Percentiles rank a stretch among this genome's conserved stretches.
phyloP scores from a whole-genome alignment of 2,329 filamentous ascomycete species.

The Fusarium floridanum region DNA sequence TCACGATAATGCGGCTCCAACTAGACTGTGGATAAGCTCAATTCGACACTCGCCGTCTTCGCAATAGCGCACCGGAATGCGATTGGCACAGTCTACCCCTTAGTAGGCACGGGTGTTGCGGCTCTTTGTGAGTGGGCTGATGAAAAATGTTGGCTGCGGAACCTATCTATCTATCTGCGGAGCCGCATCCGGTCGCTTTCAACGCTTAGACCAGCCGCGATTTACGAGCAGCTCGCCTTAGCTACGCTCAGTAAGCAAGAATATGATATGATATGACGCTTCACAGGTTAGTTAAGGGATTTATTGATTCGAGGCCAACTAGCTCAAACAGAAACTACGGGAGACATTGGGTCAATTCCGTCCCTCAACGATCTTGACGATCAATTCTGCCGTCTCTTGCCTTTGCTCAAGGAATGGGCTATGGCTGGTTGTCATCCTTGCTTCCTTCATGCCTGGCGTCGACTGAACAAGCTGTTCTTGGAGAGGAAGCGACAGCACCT shows the following conservation, averaged over 20 bases:
- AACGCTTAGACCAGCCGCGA: neutral
- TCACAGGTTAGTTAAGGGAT: neutral
- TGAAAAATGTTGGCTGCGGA: neutral
- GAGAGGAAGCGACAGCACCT: neutral
- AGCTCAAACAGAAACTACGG: neutral
- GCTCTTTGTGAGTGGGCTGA: neutral
- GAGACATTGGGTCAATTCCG: neutral
- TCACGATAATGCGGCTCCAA: neutral
- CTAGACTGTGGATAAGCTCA: neutral
- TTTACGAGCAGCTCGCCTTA: neutral
- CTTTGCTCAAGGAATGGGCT: neutral
- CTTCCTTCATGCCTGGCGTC: neutral
- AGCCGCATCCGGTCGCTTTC: neutral
- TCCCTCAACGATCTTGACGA: neutral
- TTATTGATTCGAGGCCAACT: neutral
- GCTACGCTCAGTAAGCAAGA: neutral
- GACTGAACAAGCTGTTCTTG: slow-evolving; percentile 3
- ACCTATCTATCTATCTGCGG: slow-evolving; percentile 1
- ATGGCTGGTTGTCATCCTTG: neutral
- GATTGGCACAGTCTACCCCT: neutral
- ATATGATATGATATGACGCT: neutral
- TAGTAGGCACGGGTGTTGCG: neutral
- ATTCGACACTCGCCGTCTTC: neutral
- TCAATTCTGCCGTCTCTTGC: neutral
- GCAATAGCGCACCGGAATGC: neutral